phyloP scores from a whole-genome alignment of 768 basidiomycete genomes.

The Russula lepida region DNA sequence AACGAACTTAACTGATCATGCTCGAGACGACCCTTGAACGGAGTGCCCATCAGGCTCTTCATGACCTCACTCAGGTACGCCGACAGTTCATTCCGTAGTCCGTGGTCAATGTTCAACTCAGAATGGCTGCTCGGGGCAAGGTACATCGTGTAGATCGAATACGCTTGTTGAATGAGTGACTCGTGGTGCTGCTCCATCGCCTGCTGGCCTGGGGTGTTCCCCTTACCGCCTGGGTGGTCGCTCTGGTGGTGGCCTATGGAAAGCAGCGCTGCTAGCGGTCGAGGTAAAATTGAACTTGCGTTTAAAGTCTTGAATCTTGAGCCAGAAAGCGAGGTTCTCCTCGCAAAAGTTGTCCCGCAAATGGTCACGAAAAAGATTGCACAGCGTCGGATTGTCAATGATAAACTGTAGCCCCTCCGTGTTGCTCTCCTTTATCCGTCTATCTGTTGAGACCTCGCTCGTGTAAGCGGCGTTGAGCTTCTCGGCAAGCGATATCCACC shows the following conservation, averaged over 20 bases:
- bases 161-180: constrained; percentile 87
- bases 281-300: constrained; percentile 93
- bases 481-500: constrained; percentile 70
- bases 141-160: constrained; percentile 90
- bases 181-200: constrained; percentile 94
- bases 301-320: too few species aligned
- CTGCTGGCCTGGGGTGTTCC: constrained; percentile 52
- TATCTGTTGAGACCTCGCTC: constrained; percentile 38
- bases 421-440: constrained; percentile 74
- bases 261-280: constrained; percentile 35
- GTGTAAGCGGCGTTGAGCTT: constrained; percentile 52
- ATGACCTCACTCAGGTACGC: too few species aligned
- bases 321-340: too few species aligned
- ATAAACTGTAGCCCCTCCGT: constrained; percentile 83
- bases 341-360: too few species aligned
- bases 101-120: too few species aligned
- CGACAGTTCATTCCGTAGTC: too few species aligned
- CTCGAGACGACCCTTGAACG: too few species aligned
- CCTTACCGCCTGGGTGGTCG: constrained; percentile 30
- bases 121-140: too few species aligned
- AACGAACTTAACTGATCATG: too few species aligned
- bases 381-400: too few species aligned
- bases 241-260: constrained; percentile 43
- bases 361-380: too few species aligned
- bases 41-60: too few species aligned